These are phyloP conservation scores for Erysiphe neolycopersici DNA, from an alignment of 2,329 filamentous ascomycete species.

Conservation along the genomic window DNA sequence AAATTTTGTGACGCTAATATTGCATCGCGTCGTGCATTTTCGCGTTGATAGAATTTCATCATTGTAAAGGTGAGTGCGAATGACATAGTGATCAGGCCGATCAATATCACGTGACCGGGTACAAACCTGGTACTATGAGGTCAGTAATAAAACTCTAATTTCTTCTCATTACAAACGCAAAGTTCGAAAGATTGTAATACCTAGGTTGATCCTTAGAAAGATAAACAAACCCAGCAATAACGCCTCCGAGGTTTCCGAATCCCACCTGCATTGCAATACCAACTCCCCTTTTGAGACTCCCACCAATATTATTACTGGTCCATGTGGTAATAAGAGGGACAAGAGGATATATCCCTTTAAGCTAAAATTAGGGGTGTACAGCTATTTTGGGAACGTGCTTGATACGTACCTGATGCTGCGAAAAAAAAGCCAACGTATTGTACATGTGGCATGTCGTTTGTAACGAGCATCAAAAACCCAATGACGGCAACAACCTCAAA, in stretches of 20 bases:
- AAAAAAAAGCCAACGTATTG: slow-evolving; percentile 68
- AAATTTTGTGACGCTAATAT: slow-evolving; percentile 16
- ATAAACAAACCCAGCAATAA: slow-evolving; percentile 24
- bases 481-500: slow-evolving; percentile 37
- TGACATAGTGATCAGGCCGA: slow-evolving; percentile 20
- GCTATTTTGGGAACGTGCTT: neutral
- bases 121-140: slow-evolving; percentile 14
- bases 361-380: neutral
- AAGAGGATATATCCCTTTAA: slow-evolving; percentile 57
- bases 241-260: slow-evolving; percentile 71
- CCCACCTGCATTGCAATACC: slow-evolving; percentile 68
- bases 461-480: slow-evolving; percentile 57
- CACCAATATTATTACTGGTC: slow-evolving; percentile 67
- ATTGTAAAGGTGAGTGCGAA: slow-evolving; percentile 24
- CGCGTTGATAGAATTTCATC: slow-evolving; percentile 27
- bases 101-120: slow-evolving; percentile 19
- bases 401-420: slow-evolving; percentile 30
- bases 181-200: slow-evolving; percentile 1
- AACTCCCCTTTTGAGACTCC: slow-evolving; percentile 77
- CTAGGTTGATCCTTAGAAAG: slow-evolving; percentile 15
- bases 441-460: slow-evolving; percentile 31
- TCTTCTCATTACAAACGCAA: neutral
- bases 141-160: neutral
- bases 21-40: slow-evolving; percentile 27
- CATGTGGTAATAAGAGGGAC: slow-evolving; percentile 68